Evolutionary conservation across 768 basidiomycete species (phyloP).

Genomic region (Amanita thiersii): DNA sequence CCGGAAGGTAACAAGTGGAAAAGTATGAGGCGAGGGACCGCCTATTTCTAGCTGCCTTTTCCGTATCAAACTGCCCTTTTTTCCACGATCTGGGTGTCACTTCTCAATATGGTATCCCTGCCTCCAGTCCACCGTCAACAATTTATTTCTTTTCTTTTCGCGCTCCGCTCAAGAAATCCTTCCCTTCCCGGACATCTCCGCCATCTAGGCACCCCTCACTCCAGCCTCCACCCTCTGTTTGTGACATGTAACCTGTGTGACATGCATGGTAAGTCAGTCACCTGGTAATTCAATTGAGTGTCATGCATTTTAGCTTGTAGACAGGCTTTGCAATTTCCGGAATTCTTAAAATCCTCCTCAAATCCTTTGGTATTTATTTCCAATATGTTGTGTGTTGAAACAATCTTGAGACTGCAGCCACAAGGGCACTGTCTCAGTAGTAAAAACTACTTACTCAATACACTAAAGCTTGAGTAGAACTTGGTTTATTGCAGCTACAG

Average conservation of each 20-base stretch:
- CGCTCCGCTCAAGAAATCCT: constrained; percentile 4
- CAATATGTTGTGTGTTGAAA: too few species aligned
- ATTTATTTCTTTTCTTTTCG: constrained; percentile 8
- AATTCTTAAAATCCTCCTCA: too few species aligned
- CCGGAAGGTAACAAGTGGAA: neutral
- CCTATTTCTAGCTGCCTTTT: constrained; percentile 14
- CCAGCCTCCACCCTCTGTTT: constrained; percentile 3
- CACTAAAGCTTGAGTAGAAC: too few species aligned
- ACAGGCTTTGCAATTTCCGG: too few species aligned
- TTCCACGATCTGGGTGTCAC: constrained; percentile 8
- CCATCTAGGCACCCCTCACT: constrained; percentile 3
- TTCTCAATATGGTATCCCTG: constrained; percentile 8
- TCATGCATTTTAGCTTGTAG: too few species aligned
- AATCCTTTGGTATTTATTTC: too few species aligned
- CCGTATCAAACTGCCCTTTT: constrained; percentile 8
- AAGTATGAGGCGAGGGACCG: constrained; percentile 6
- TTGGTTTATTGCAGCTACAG: too few species aligned
- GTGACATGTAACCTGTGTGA: neutral
- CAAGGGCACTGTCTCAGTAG: too few species aligned
- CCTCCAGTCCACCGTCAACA: constrained; percentile 5
- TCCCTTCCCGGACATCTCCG: constrained; percentile 11
- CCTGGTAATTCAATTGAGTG: too few species aligned
- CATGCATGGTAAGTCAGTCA: neutral
- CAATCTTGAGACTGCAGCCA: too few species aligned
- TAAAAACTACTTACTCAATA: too few species aligned